phyloP scores from a whole-genome alignment of 2,329 filamentous ascomycete species.

The Elsinoe perseae region DNA sequence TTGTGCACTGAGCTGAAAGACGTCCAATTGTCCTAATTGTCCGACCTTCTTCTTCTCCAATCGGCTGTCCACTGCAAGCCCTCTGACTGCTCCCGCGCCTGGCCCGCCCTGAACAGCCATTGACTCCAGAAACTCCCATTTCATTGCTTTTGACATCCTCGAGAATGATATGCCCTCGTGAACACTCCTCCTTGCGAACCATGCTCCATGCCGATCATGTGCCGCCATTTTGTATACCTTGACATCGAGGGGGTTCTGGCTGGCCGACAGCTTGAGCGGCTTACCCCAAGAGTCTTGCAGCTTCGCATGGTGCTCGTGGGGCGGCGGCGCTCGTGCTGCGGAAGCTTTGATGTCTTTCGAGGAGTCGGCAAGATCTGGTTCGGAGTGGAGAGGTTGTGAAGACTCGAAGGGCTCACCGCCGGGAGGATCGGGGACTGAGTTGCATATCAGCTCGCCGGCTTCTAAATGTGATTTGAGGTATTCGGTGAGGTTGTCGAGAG shows the following conservation, averaged over 20 bases:
- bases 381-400: constrained; percentile 49
- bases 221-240: constrained; percentile 70
- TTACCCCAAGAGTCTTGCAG: constrained; percentile 82
- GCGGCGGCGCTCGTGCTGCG: constrained; percentile 41
- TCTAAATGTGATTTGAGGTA: constrained; percentile 37
- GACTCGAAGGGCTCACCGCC: constrained; percentile 38
- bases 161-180: constrained; percentile 71
- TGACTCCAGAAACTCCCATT: constrained; percentile 71
- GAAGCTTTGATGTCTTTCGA: constrained; percentile 48
- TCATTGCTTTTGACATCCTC: constrained; percentile 68
- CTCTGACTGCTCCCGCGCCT: constrained; percentile 68
- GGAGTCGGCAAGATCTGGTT: constrained; percentile 45
- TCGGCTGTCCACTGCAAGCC: constrained; percentile 72
- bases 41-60: constrained; percentile 57
- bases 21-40: constrained; percentile 57
- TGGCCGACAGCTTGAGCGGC: constrained; percentile 62
- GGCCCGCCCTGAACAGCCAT: constrained; percentile 62
- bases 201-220: constrained; percentile 75
- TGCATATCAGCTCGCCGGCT: constrained; percentile 62
- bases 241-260: constrained; percentile 68
- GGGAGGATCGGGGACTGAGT: constrained; percentile 61
- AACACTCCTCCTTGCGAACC: constrained; percentile 81
- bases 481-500: constrained; percentile 33
- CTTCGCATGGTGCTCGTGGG: constrained; percentile 46
- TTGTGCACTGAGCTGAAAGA: constrained; percentile 79